A percentile compares a stretch with the other conserved stretches of the same genome.
phyloP scores from a whole-genome alignment of 2,329 filamentous ascomycete species.

The Cercospora brassicicola region DNA sequence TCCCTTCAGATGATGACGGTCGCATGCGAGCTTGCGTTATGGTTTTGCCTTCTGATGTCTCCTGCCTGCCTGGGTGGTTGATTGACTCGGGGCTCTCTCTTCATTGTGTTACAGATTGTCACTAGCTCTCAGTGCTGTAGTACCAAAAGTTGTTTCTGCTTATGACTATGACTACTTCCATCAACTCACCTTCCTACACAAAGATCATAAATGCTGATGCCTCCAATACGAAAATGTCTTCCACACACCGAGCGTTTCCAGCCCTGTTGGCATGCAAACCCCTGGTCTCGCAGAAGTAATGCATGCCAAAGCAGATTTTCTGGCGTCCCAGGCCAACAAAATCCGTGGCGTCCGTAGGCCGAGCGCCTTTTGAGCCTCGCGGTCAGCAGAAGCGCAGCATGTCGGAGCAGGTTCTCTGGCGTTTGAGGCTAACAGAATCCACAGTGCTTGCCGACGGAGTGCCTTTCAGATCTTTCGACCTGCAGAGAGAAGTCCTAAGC shows the following conservation, averaged over 20 bases:
- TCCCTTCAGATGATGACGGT: slow-evolving; percentile 10
- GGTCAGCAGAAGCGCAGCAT: background rate
- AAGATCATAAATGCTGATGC: background rate
- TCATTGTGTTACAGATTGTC: slow-evolving; percentile 6
- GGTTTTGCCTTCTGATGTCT: slow-evolving; percentile 48
- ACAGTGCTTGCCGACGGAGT: background rate
- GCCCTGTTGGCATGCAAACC: background rate
- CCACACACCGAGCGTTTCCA: background rate
- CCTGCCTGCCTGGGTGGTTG: slow-evolving; percentile 41
- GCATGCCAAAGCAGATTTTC: background rate
- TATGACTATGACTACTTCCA: background rate
- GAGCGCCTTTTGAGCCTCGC: background rate
- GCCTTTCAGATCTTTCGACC: background rate
- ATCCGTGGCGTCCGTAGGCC: background rate
- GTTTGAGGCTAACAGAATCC: background rate
- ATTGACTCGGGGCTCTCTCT: slow-evolving; percentile 52
- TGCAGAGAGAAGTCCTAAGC: background rate
- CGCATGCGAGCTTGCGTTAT: background rate
- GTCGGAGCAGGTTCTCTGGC: background rate
- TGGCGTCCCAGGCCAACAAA: background rate
- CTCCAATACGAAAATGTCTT: background rate
- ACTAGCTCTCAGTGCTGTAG: slow-evolving; percentile 10
- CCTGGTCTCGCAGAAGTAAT: background rate
- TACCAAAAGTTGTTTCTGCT: slow-evolving; percentile 2
- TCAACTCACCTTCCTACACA: background rate